Conservation (phyloP, 192 early-diverging fungal species). For the Cladochytrium replicatum region DNA sequence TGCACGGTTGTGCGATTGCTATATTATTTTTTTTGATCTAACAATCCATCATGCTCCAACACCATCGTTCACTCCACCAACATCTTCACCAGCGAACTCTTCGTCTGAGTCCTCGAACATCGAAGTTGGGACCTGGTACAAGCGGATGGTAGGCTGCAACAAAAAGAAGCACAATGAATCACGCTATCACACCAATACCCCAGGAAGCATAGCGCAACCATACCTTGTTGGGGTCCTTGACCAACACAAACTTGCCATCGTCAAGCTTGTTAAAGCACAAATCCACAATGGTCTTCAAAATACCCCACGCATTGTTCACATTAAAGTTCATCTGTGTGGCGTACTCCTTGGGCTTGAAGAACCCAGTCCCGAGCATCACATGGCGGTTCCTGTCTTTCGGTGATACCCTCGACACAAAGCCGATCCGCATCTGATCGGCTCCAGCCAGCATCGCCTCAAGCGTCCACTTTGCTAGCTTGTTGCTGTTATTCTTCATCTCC, state of each 20-base stretch:
- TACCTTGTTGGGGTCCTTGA: slow-evolving; percentile 93
- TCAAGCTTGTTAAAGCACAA: slow-evolving; percentile 61
- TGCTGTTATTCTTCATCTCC: slow-evolving; percentile 95
- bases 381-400: slow-evolving; percentile 75
- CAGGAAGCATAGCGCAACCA: no score
- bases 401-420: slow-evolving; percentile 63
- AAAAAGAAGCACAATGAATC: no score
- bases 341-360: slow-evolving; percentile 85
- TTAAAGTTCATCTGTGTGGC: slow-evolving; percentile 78
- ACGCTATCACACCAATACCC: no score
- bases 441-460: slow-evolving; percentile 80
- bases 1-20: no score
- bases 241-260: slow-evolving; percentile 93
- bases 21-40: no score
- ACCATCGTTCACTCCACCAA: no score
- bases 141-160: no score
- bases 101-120: no score
- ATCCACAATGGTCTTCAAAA: slow-evolving; percentile 88
- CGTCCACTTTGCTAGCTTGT: slow-evolving; percentile 93
- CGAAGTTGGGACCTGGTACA: no score
- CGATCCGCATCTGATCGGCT: slow-evolving; percentile 84
- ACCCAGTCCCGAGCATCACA: slow-evolving; percentile 68
- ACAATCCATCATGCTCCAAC: no score
- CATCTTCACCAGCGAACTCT: no score
- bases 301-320: slow-evolving; percentile 88